Conservation (phyloP, 768 basidiomycete species). For the Scleroderma citrinum region DNA sequence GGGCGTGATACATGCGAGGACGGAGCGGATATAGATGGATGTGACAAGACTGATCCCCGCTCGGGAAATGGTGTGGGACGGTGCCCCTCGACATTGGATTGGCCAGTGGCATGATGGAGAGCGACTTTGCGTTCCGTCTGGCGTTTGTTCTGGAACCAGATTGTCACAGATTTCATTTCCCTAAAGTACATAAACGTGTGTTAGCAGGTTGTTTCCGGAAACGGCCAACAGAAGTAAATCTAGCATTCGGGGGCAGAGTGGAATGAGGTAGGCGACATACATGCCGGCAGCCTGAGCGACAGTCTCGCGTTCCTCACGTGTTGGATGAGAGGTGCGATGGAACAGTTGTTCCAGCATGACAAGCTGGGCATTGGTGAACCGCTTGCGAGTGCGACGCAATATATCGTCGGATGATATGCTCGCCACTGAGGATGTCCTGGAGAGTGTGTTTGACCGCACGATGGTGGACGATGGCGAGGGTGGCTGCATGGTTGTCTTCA, state of each 20-base stretch:
- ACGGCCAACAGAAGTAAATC: conserved; percentile 5
- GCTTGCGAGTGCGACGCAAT: conserved; percentile 58
- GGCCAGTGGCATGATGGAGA: conserved; percentile 31
- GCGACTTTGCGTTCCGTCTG: conserved; percentile 51
- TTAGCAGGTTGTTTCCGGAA: conserved; percentile 12
- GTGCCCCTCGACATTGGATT: conserved; percentile 13
- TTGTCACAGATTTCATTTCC: conserved; percentile 33
- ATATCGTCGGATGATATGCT: conserved; percentile 52
- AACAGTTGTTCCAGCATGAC: conserved; percentile 69
- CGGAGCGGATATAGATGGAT: conserved; percentile 20
- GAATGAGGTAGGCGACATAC: conserved; percentile 34
- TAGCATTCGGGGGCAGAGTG: background rate
- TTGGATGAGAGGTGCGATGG: conserved; percentile 66
- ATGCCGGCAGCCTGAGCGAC: conserved; percentile 57
- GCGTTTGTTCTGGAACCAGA: conserved; percentile 32
- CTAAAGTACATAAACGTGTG: conserved; percentile 7
- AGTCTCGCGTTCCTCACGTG: conserved; percentile 64
- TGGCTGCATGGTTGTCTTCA: background rate
- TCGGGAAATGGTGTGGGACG: conserved; percentile 9
- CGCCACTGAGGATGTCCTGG: conserved; percentile 50
- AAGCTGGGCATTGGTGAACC: conserved; percentile 64
- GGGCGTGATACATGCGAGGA: conserved; percentile 26
- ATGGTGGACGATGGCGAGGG: conserved; percentile 1
- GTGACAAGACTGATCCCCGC: conserved; percentile 12
- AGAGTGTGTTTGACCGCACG: conserved; percentile 29